These are phyloP conservation scores for Tremella yokohamensis DNA, from an alignment of 768 basidiomycete species.

Conservation along the genomic window DNA sequence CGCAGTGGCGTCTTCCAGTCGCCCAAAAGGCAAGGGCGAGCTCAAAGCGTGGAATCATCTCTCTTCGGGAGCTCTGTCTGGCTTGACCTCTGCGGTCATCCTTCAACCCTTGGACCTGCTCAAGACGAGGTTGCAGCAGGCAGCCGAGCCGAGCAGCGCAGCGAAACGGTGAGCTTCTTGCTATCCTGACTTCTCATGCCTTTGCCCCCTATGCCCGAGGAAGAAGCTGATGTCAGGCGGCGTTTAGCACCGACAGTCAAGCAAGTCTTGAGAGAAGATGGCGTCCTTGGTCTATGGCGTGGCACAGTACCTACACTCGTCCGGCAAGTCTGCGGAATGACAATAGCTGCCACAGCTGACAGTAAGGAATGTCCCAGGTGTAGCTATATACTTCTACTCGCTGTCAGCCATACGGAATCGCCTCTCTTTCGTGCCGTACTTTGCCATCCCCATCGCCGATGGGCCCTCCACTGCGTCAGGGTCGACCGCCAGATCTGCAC, in stretches of 20 bases:
- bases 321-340: slow-evolving; percentile 53
- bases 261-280: slow-evolving; percentile 62
- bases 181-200: background rate
- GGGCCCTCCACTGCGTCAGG: background rate
- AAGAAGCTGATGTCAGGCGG: slow-evolving; percentile 3
- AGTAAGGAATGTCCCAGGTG: slow-evolving; percentile 81
- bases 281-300: slow-evolving; percentile 74
- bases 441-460: slow-evolving; percentile 52
- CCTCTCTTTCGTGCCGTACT: slow-evolving; percentile 71
- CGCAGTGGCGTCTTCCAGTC: no score
- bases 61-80: slow-evolving; percentile 45
- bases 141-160: slow-evolving; percentile 53
- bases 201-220: background rate
- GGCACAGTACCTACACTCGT: slow-evolving; percentile 77
- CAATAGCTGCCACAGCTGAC: slow-evolving; percentile 2
- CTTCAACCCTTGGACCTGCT: slow-evolving; percentile 65
- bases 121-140: slow-evolving; percentile 86
- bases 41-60: slow-evolving; percentile 43
- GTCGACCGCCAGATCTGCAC: slow-evolving; percentile 20
- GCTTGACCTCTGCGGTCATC: slow-evolving; percentile 44
- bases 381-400: slow-evolving; percentile 84
- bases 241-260: slow-evolving; percentile 6
- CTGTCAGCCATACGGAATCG: slow-evolving; percentile 74
- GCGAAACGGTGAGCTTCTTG: slow-evolving; percentile 22
- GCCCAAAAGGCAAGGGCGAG: no score